These are phyloP conservation scores for Lavandula angustifolia DNA, from an alignment of 257 asterid species.

Conservation along the genomic window DNA sequence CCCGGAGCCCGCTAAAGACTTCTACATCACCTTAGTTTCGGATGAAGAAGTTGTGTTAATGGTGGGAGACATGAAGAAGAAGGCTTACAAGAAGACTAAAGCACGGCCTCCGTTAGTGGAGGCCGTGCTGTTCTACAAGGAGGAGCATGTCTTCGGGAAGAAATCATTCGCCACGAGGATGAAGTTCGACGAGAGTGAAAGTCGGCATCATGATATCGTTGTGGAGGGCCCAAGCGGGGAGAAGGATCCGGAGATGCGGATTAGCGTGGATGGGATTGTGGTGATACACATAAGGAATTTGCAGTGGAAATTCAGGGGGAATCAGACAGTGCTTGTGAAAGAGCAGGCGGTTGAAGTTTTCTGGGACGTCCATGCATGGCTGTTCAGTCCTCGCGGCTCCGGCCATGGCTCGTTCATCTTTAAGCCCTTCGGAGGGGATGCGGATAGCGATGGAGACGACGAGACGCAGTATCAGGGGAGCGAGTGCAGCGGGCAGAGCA, in stretches of 20 bases:
- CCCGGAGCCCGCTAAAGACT: constrained; percentile 77
- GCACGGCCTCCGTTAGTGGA: constrained; percentile 74
- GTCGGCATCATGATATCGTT: constrained; percentile 59
- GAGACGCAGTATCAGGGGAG: constrained; percentile 48
- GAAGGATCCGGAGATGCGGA: constrained; percentile 95
- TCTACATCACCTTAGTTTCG: constrained; percentile 63
- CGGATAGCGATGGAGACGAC: constrained; percentile 55
- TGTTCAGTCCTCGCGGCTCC: constrained; percentile 65
- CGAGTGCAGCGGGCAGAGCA: constrained; percentile 58
- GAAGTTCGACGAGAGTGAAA: constrained; percentile 59
- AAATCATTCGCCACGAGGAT: constrained; percentile 88
- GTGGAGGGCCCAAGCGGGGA: constrained; percentile 87
- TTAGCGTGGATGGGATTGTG: constrained; percentile 91
- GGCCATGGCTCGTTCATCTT: constrained; percentile 73
- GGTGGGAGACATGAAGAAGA: constrained; percentile 75
- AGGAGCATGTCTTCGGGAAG: constrained; percentile 79
- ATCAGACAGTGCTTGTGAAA: constrained; percentile 73
- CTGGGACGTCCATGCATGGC: constrained; percentile 93
- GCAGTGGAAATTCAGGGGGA: constrained; percentile 98
- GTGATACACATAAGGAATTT: constrained; percentile 71
- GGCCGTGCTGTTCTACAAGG: constrained; percentile 63
- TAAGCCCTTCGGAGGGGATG: constrained; percentile 60
- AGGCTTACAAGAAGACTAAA: constrained; percentile 71
- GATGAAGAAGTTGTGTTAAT: constrained; percentile 77
- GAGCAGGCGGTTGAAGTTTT: constrained; percentile 78